Evolutionary conservation across 2,329 filamentous ascomycete species (phyloP).

Genomic region (Sporothrix globosa): DNA sequence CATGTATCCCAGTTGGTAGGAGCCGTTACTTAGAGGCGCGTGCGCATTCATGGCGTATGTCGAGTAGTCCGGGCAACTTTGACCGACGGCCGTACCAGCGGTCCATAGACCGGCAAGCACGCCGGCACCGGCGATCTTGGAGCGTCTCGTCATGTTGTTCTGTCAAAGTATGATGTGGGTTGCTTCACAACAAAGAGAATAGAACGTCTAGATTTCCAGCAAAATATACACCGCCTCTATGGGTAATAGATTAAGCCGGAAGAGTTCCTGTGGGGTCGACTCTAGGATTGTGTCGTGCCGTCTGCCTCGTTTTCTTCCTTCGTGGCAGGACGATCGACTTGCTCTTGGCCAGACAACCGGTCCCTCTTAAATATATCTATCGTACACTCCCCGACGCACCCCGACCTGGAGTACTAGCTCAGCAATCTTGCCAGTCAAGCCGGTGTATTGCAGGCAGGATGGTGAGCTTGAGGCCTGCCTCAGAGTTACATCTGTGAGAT

Average conservation of each 20-base stretch:
- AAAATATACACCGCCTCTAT: neutral
- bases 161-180: neutral
- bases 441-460: neutral
- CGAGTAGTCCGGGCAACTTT: constrained; percentile 66
- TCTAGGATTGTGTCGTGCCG: neutral
- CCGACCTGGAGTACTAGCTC: neutral
- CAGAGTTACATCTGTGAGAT: neutral
- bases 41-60: constrained; percentile 63
- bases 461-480: neutral
- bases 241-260: neutral
- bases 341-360: neutral
- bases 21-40: constrained; percentile 74
- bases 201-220: neutral
- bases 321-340: neutral
- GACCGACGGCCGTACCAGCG: neutral
- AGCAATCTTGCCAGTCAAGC: neutral
- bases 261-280: neutral
- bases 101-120: constrained; percentile 22
- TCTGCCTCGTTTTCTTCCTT: neutral
- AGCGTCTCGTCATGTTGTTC: neutral
- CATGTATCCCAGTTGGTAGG: constrained; percentile 76
- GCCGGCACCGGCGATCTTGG: constrained; percentile 9
- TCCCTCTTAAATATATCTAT: neutral
- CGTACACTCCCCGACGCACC: neutral
- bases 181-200: neutral